Evolutionary conservation across 2,329 filamentous ascomycete genomes (phyloP), one percentile per base, ranked within the genome.

Genomic region (Alternaria postmessia): DNA sequence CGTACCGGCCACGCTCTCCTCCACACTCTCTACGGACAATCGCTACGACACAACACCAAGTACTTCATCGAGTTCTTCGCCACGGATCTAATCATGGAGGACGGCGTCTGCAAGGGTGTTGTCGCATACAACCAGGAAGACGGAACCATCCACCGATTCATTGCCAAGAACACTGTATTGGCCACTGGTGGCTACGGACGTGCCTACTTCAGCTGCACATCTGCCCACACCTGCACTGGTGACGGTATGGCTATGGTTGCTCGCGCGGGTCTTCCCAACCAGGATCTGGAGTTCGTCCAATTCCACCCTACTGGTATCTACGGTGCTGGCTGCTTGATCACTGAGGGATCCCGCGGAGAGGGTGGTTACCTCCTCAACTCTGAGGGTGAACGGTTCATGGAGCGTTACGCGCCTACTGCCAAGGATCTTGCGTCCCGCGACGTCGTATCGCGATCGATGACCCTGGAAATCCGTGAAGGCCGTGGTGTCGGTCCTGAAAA

Each of bases 61-160:
- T 99, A 97, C 87, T 98, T 99, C 84, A 97, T 99, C 81, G 95
- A 98, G 83, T 98, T 94, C 87, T 99, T 98, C 80, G 95, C 94
- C 73, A 87, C 96, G 70, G 95, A 98, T 79, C 84, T 98, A 81
- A 91, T 99, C 75, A 98, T 98, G 95, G 91, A 97, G 83, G 92
- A 96, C 75, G 94, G 94, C 63, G 91, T 94, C 81, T 98, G 94
- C 86, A 94, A 94, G 71, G 95, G 95, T 88, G 92, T 98, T 70
- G 86, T 98, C 69, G 94, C 94, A 61, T 97, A 97, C 84, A 98
- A 97, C 87, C 94, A 97, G 84, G 94, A 99, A 83, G 95, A 99
- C 77, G 95, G 95, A 68, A 98, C 94, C 32, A 89, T 98, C 63
- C 95, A 99, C 86, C 89, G 95, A 76, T 97, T 99, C 90, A 89